These are phyloP conservation scores for Apiospora saccharicola DNA, from an alignment of 2,329 filamentous ascomycete genomes.

Conservation along the genomic window DNA sequence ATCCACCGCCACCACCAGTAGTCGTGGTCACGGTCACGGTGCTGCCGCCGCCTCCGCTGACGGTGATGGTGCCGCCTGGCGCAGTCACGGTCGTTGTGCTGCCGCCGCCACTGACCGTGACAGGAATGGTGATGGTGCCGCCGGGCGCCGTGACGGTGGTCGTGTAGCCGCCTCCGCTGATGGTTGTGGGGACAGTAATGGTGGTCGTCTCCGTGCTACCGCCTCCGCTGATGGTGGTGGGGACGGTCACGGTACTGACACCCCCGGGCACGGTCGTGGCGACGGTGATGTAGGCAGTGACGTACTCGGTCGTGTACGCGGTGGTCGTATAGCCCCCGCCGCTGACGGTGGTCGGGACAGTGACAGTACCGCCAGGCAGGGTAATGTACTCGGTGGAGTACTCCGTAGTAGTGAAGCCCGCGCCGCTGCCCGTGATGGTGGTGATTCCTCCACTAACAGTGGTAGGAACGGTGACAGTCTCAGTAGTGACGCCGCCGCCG, in stretches of 20 bases:
- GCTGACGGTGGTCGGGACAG: neutral
- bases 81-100: neutral
- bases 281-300: too few relatives aligned
- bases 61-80: neutral
- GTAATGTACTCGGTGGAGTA: too few relatives aligned
- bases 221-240: neutral
- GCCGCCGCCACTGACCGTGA: neutral
- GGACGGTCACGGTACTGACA: neutral
- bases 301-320: too few relatives aligned
- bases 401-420: too few relatives aligned
- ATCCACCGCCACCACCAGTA: neutral
- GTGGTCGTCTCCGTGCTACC: neutral
- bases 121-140: neutral
- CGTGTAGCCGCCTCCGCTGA: neutral
- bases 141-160: neutral
- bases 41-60: neutral
- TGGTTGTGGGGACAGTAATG: neutral
- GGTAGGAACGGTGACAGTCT: neutral
- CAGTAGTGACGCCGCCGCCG: neutral
- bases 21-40: slow-evolving; percentile 13
- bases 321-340: neutral
- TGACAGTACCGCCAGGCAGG: neutral
- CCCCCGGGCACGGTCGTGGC: neutral
- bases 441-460: neutral
- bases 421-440: neutral